Base-by-base conservation (phyloP, 2,329 filamentous ascomycete genomes). In the Clonostachys byssicola region DNA sequence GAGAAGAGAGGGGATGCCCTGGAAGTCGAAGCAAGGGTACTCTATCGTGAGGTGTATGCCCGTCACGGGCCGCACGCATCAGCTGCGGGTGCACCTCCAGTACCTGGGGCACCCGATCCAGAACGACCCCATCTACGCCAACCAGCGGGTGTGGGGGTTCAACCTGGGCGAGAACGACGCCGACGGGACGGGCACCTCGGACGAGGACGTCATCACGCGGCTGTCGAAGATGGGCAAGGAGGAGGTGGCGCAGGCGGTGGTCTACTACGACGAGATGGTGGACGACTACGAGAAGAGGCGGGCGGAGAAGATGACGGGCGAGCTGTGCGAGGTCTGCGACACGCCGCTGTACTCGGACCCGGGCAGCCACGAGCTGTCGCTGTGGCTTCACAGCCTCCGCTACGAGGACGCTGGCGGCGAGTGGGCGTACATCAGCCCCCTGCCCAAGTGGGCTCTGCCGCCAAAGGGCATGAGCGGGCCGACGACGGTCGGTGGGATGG, bases 41-140 rank as follows among this genome's bases (percentile, higher is more conserved):
- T 96, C 91, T 30, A 90, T 99, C 53, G 92, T 99, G 14, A 87
- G 94, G 56, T 97, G 94, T 63, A 79, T 95, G 48, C 94, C 94
- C 0, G 81, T 97, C 30, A 99, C 94, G 0, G 94, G 94, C 1
- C 82, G 94, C 44, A 99, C 94, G 12, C 94, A 99, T 61, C 94
- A 99, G 65, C 80, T 99, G 43, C 84, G 94, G 34, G 94, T 99
- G 16, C 94, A 99, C 60, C 77, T 99, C 14, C 94, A 99, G 62
- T 95, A 89, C 64, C 74, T 99, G 5, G 94, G 94, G 2, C 88
- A 97, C 61, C 94, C 94, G 2, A 97, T 99, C 56, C 85, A 90
- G 53, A 99, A 99, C 64, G 94, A 99, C 61, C 94, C 94, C 8
- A 97, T 99, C 57, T 99, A 99, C 65, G 91, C 89, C 58, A 99